A percentile compares a stretch with the other conserved stretches of the same genome.
phyloP scores from a whole-genome alignment of 306 rosid species.

The Gynostemma pentaphyllum region DNA sequence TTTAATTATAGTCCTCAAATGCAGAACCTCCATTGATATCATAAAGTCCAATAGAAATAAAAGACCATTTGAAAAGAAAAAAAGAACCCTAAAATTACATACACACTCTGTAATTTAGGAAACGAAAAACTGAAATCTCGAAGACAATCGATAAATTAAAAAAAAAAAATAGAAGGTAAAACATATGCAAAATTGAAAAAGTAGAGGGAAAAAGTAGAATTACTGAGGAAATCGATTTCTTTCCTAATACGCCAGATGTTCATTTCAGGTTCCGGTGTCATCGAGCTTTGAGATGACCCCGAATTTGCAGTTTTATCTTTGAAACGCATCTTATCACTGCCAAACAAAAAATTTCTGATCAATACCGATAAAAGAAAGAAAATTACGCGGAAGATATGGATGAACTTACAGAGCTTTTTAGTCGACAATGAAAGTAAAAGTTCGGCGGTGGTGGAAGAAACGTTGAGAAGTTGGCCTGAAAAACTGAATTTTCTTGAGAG shows the following conservation, averaged over 20 bases:
- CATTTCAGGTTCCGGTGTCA: not conserved
- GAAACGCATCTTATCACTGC: slow-evolving; percentile 9
- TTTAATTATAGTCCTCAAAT: too few relatives aligned
- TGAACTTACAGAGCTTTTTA: too few relatives aligned
- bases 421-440: too few relatives aligned
- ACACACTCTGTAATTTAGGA: not conserved
- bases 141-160: not conserved
- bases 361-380: not conserved
- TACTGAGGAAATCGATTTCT: slow-evolving; percentile 15
- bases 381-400: too few relatives aligned
- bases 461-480: too few relatives aligned
- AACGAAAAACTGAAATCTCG: not conserved
- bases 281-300: slow-evolving; percentile 2
- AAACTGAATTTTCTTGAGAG: too few relatives aligned
- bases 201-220: not conserved
- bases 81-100: too few relatives aligned
- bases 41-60: not conserved
- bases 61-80: not conserved
- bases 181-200: not conserved
- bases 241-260: slow-evolving; percentile 13
- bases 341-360: not conserved
- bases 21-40: not conserved
- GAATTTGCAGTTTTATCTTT: not conserved
- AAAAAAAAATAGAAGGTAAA: not conserved
- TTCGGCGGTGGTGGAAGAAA: too few relatives aligned